Base-by-base conservation (phyloP, 1,139 yeast species). In the Debaryomyces coudertii region DNA sequence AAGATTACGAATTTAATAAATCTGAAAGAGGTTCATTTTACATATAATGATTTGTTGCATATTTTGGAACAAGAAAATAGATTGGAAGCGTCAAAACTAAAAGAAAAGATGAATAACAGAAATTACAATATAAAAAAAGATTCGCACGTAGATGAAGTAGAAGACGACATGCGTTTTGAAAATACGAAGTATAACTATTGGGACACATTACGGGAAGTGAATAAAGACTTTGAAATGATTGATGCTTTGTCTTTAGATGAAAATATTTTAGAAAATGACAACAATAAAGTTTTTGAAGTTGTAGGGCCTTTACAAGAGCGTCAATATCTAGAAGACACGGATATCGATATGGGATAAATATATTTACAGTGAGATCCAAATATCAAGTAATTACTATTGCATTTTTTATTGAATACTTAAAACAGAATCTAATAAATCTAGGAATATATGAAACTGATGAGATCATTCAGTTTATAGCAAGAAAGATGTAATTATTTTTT, bases 181-280 rank as follows among this genome's bases (percentile, higher is more conserved):
- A 50, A 58, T 22, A 48, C 68, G 15, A 57, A 57, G 45, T 73
- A 73, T 47, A 59, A 60, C 36, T 73, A 73, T 52, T 73, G 77
- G 77, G 76, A 71, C 46, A 61, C 57, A 5, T 47, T 64, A n/a
- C 51, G 55, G 2, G 18, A 7, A 15, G 47, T 61, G 11, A 65
- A 62, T 15, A 51, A 50, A 24, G 75, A 69, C 43, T 47, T 61
- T 14, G 71, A 69, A 15, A 68, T 69, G 72, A 47, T 52, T 16
- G 64, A 59, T 25, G 46, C 42, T 7, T 37, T 36, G 24, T 24
- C 34, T 20, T 23, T 33, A 7, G 54, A 46, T 12, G 47, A 30
- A 14, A 47, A n/a, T n/a, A n/a, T 42, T n/a, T 34, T 25, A 11
- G 45, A 48, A 8, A 22, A 18, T 3, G 20, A 36, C n/a, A 27